phyloP scores from a whole-genome alignment of 768 basidiomycete genomes.

The Russula sp. region DNA sequence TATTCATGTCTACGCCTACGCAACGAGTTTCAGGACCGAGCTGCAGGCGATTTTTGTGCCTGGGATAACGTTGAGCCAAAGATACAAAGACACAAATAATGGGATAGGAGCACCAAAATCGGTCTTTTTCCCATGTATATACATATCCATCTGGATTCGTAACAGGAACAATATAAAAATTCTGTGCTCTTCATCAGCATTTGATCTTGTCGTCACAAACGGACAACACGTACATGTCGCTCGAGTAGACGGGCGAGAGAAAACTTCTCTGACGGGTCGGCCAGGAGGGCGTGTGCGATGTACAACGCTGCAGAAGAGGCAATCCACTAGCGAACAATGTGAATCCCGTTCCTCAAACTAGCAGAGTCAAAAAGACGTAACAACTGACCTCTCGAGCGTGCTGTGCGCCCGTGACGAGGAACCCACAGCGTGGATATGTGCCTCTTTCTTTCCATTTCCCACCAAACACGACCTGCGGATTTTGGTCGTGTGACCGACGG shows the following conservation, averaged over 20 bases:
- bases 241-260: conserved; percentile 52
- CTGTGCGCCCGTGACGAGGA: conserved; percentile 69
- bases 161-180: conserved; percentile 65
- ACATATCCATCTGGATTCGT: conserved; percentile 74
- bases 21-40: conserved; percentile 51
- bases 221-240: conserved; percentile 42
- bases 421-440: conserved; percentile 44
- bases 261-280: conserved; percentile 45
- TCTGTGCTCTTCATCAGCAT: conserved; percentile 36
- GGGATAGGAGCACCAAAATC: conserved; percentile 50
- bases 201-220: not conserved
- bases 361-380: not conserved
- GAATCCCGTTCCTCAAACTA: not conserved
- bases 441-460: conserved; percentile 19
- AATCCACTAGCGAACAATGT: conserved; percentile 57
- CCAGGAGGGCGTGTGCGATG: conserved; percentile 64
- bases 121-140: conserved; percentile 67
- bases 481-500: conserved; percentile 19
- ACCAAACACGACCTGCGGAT: conserved; percentile 24
- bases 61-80: conserved; percentile 28
- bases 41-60: conserved; percentile 70
- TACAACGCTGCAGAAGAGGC: conserved; percentile 72
- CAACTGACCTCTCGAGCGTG: conserved; percentile 70
- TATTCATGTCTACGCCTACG: conserved; percentile 74
- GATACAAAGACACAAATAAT: not conserved